Conservation (phyloP, 768 basidiomycete species). For the Boletus rubropictus region DNA sequence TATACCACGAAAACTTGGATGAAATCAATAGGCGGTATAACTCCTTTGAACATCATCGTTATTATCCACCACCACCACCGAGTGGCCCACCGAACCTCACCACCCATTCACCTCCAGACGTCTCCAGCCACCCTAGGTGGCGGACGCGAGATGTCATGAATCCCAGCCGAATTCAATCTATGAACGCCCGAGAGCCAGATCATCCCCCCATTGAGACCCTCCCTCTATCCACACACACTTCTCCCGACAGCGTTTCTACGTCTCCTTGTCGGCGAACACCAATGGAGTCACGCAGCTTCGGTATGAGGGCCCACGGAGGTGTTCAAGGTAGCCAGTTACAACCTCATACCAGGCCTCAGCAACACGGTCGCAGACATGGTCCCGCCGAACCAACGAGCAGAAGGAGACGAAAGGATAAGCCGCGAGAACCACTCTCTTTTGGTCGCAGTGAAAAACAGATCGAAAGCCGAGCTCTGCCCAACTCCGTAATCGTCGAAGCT, state of each 20-base stretch:
- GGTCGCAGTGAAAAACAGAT: background rate
- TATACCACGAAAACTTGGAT: conserved; percentile 4
- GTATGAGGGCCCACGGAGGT: conserved; percentile 1
- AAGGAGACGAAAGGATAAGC: conserved; percentile 2
- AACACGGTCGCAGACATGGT: conserved; percentile 4
- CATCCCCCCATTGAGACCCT: conserved; percentile 17
- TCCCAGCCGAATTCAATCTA: background rate
- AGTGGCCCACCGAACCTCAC: conserved; percentile 1
- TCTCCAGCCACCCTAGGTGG: conserved; percentile 17
- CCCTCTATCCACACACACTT: conserved; percentile 2
- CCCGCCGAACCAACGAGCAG: background rate
- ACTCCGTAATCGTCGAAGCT: background rate
- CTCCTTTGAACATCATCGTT: background rate
- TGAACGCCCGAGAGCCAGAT: conserved; percentile 3
- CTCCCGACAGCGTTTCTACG: conserved; percentile 4
- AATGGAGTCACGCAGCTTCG: conserved; percentile 5
- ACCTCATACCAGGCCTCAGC: background rate
- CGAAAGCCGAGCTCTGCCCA: background rate
- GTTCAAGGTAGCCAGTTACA: background rate
- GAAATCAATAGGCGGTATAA: conserved; percentile 13
- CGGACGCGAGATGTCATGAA: background rate
- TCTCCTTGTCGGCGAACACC: conserved; percentile 6
- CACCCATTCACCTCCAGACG: background rate
- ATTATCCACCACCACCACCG: background rate
- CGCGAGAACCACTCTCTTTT: background rate